These are phyloP conservation scores for Centaurea solstitialis DNA, from an alignment of 129 eudicot genomes.

Conservation along the genomic window DNA sequence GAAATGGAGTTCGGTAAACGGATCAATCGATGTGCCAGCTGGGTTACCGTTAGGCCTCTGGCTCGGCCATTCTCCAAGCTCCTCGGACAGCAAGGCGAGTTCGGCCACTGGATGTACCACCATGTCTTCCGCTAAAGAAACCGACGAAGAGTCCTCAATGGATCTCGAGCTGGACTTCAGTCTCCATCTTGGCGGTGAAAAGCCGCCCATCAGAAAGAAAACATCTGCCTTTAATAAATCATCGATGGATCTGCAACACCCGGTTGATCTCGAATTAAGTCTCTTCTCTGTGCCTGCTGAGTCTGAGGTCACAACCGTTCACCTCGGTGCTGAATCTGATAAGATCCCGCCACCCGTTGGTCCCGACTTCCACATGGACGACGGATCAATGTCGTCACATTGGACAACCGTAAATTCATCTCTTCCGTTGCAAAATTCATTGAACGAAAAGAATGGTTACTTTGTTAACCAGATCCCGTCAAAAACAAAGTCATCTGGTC, in stretches of 20 bases:
- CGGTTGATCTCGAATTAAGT: constrained; percentile 74
- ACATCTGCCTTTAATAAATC: constrained; percentile 25
- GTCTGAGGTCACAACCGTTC: constrained; percentile 66
- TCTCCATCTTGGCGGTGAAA: constrained; percentile 82
- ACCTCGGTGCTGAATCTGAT: constrained; percentile 26
- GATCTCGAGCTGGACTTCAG: constrained; percentile 88
- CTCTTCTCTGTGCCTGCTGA: constrained; percentile 72
- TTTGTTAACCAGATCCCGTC: constrained; percentile 34
- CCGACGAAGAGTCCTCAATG: constrained; percentile 87
- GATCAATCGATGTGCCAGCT: constrained; percentile 38
- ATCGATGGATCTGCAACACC: constrained; percentile 22
- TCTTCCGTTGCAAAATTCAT: constrained; percentile 28
- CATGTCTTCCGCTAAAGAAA: constrained; percentile 84
- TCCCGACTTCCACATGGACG: constrained; percentile 37
- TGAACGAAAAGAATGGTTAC: constrained; percentile 19
- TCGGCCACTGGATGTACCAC: constrained; percentile 85
- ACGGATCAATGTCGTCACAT: constrained; percentile 42
- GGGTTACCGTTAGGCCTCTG: constrained; percentile 52
- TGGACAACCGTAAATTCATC: constrained; percentile 26
- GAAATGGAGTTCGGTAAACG: constrained; percentile 64
- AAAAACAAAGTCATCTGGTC: constrained; percentile 29
- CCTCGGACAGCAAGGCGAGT: constrained; percentile 94
- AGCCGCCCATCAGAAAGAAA: constrained; percentile 50
- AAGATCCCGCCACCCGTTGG: constrained; percentile 18
- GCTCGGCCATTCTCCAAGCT: constrained; percentile 77